Evolutionary conservation across 345 rosid species (phyloP).

Genomic region (Orychophragmus violaceus): DNA sequence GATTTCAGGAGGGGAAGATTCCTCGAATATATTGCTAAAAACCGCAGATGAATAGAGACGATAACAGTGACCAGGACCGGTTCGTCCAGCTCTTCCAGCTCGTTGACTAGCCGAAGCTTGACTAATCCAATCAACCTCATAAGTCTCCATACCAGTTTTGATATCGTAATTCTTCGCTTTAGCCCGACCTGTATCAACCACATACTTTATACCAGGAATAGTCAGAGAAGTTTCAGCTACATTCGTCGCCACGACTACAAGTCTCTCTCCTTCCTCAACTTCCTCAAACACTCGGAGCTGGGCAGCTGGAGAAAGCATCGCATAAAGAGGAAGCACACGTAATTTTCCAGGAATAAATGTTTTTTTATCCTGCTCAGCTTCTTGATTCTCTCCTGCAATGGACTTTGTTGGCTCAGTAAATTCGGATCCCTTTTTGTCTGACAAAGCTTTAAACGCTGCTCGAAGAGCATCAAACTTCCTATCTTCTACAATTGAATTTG

Average conservation of each 20-base stretch:
- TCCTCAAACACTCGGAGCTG: conserved; percentile 79
- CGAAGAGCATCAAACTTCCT: conserved; percentile 53
- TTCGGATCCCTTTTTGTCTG: conserved; percentile 34
- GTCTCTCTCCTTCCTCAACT: conserved; percentile 71
- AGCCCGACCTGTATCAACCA: conserved; percentile 88
- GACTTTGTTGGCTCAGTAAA: conserved; percentile 22
- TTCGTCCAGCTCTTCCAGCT: conserved; percentile 97
- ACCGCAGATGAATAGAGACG: conserved; percentile 82
- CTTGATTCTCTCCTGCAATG: conserved; percentile 16
- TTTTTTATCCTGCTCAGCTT: conserved; percentile 22
- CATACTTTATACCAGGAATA: conserved; percentile 90
- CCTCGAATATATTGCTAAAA: conserved; percentile 61
- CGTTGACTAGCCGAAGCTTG: conserved; percentile 94
- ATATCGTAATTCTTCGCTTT: conserved; percentile 73
- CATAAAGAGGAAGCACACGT: conserved; percentile 79
- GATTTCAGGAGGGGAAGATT: conserved; percentile 76
- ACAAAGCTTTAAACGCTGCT: conserved; percentile 66
- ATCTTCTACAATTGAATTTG: conserved; percentile 25
- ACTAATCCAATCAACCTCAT: conserved; percentile 80
- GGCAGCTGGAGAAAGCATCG: conserved; percentile 81
- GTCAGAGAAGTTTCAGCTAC: too few relatives aligned
- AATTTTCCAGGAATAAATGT: conserved; percentile 28
- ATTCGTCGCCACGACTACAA: conserved; percentile 90
- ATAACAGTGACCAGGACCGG: conserved; percentile 93
- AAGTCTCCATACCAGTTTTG: conserved; percentile 68